Base-by-base conservation (phyloP, 306 rosid genomes). In the Macrotyloma uniflorum region DNA sequence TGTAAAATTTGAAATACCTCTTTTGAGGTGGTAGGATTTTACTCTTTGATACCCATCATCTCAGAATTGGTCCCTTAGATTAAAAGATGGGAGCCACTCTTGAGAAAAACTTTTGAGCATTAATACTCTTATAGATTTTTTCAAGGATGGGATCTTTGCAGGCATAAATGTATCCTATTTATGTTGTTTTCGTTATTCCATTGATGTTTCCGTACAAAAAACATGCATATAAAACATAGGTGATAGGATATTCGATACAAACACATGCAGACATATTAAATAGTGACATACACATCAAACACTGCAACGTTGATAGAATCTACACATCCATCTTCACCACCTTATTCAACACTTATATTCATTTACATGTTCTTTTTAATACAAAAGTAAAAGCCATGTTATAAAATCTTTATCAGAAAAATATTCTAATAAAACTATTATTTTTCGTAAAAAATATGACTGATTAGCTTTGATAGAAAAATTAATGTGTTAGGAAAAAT, bases 211-310 rank as follows among this genome's bases (percentile, higher is more conserved):
- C 35, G 24, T 53, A 33, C 20, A 18, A 35, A 3, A n/a, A 32
- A 9, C 76, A 71, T 28, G 7, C 9, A 6, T 3, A 61, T 15
- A 61, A 28, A 28, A 61, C 38, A 13, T 28, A 0, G 66, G 66
- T 61, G 14, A 12, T 42, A 42, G 12, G 42, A 30, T 61, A 61
- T 35, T 32, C 69, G 8, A 16, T 33, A 36, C 33, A 61, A 35
- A 63, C 30, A 65, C 16, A 9, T 35, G 16, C 11, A 38, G 70
- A 58, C 78, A 74, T 24, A 18, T 59, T 59, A 74, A 58, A 36
- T 74, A 43, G 33, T 59, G 45, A 74, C 45, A 43, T 4, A n/a
- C 2, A 74, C 1, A 42, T 57, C 6, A 57, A 57, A 57, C 67
- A 55, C 30, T 0, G 0, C 3, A 7, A 30, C 69, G 23, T 40